Evolutionary conservation across 257 asterid genomes (phyloP), one percentile per base, ranked within the genome.

Genomic region (Oldenlandia corymbosa): DNA sequence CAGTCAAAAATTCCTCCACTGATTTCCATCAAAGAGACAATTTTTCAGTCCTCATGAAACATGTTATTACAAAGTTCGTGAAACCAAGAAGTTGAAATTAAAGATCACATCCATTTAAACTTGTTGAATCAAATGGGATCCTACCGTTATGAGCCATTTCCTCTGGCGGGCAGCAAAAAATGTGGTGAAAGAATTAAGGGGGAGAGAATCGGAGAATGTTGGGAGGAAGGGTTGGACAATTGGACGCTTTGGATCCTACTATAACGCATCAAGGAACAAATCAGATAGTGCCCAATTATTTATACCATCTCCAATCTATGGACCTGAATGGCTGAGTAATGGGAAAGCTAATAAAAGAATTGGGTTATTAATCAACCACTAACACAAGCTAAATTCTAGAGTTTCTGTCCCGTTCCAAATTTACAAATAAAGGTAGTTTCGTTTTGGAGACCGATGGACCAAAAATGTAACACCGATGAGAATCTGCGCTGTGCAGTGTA

Each of bases 121-220:
- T n/a, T 9, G 37, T 28, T 30, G n/a, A 12, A 59, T 32, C 32
- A 28, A 27, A 37, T 24, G 23, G 69, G 68, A 66, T 30, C 67
- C 5, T 70, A 80, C 95, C 91, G 73, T 76, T 70, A 61, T 62
- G 64, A 7, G 91, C 91, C 96, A 88, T 88, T 34, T 46, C 69
- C 23, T 32, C 50, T 20, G 3, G 6, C 23, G 43, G 2, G 24
- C 3, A 24, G 9, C 69, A 37, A 62, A 73, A 60, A n/a, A n/a
- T n/a, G 28, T 68, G 66, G 68, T 30, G 32, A 63, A 13, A 20
- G n/a, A n/a, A n/a, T n/a, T n/a, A n/a, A 21, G 5, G 20, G 12
- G 10, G 65, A 24, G 78, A 68, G 31, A 67, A 23, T 52, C 42
- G 8, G 54, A 27, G 48, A 26, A 47, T 39, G 57, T 17, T 5